Base-by-base conservation (phyloP, 148 eudicot species). In the Chenopodium suecicum region DNA sequence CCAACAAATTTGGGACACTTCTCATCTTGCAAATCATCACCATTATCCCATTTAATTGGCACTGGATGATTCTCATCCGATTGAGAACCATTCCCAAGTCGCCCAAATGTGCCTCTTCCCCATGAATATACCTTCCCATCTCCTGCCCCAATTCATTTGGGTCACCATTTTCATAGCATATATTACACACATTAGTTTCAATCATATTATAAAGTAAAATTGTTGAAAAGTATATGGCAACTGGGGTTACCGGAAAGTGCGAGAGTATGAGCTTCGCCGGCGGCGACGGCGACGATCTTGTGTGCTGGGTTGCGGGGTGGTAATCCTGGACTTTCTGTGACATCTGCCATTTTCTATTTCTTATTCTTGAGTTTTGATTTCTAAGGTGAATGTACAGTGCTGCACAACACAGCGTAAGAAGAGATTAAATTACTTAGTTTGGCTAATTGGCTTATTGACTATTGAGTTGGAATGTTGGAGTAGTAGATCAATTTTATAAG, bases 241-340 rank as follows among this genome's bases (percentile, higher is more conserved):
- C 19, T 4, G 37, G 16, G 17, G 66, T 75, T 74, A 81, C 91
- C 94, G 19, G 98, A 70, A 44, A 94, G 92, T 62, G 93, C 89
- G 78, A 94, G 89, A 19, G 97, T 91, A 82, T 94, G 98, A 77
- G 97, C 92, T 85, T 94, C 98, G 34, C 98, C 98, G 27, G 93
- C 94, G 37, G 98, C 85, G 48, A 91, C 68, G 29, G 90, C 63
- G 62, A 87, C 70, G 48, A 91, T 84, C 80, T 89, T 92, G 31
- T 73, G 82, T 3, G 87, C 79, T 25, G 80, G 78, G 3, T 80
- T 81, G 63, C 87, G 70, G 11, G 34, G 10, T n/a, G 78, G 10
- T 52, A 32, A 4, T 52, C 29, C 73, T 7, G 56, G 22, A 17
- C 22, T 34, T 0, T 27, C 72, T 16, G 12, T 10, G 37, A 67